These are phyloP conservation scores for Xylaria sp. DNA, from an alignment of 2,329 filamentous ascomycete species.

Conservation along the genomic window DNA sequence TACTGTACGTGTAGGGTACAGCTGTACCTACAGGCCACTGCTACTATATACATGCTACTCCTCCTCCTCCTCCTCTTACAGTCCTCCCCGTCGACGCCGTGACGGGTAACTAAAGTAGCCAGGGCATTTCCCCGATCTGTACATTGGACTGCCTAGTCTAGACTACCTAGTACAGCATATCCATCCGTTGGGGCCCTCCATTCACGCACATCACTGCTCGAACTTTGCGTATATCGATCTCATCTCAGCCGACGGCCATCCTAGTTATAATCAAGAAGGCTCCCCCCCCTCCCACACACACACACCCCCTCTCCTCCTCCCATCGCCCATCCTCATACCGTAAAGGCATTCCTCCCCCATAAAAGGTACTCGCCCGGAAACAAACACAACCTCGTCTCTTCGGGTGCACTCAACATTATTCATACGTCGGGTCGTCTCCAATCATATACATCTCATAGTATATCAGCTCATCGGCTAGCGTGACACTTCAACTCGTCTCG, in stretches of 20 bases:
- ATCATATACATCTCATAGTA: not conserved
- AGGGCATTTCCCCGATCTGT: conserved; percentile 25
- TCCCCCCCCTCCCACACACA: conserved; percentile 3
- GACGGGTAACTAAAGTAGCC: conserved; percentile 19
- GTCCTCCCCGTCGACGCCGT: too few species aligned
- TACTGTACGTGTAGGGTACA: conserved; percentile 1
- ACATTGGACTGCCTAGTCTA: not conserved
- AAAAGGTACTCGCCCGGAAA: not conserved
- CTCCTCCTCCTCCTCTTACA: conserved; percentile 10
- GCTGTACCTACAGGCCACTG: not conserved
- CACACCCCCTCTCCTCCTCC: not conserved
- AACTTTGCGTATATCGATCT: conserved; percentile 22
- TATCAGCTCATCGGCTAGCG: not conserved
- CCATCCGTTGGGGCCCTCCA: conserved; percentile 21
- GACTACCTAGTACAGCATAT: conserved; percentile 22
- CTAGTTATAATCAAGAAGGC: conserved; percentile 20
- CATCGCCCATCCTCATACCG: not conserved
- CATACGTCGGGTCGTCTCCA: not conserved
- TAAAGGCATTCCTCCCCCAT: not conserved
- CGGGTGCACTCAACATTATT: not conserved
- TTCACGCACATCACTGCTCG: conserved; percentile 16
- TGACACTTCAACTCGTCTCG: not conserved
- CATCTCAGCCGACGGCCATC: conserved; percentile 17
- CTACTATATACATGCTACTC: not conserved
- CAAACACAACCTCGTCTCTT: not conserved